A percentile compares a stretch with the other conserved stretches of the same genome.
phyloP scores from a whole-genome alignment of 2,329 filamentous ascomycete genomes.

The Diaporthe citri region DNA sequence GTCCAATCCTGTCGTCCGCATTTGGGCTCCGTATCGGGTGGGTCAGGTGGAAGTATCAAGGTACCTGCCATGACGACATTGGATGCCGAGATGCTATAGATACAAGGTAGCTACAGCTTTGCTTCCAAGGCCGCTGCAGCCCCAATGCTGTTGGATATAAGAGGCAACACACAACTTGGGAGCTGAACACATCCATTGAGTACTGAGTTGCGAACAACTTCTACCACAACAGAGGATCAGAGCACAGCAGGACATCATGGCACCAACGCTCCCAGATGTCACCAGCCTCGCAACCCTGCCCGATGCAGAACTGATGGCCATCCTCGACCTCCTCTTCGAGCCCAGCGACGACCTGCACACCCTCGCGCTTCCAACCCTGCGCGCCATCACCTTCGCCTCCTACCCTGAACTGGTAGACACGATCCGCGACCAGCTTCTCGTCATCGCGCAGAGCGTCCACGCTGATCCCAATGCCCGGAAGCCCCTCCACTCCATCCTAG shows the following conservation, averaged over 20 bases:
- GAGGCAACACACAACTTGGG: background rate
- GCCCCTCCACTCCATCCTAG: constrained; percentile 79
- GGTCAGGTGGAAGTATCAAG: background rate
- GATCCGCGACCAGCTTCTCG: constrained; percentile 72
- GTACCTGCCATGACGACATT: constrained; percentile 20
- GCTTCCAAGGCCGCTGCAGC: background rate
- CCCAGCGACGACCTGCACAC: constrained; percentile 81
- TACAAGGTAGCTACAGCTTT: background rate
- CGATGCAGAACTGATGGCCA: constrained; percentile 64
- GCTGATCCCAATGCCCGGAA: constrained; percentile 61
- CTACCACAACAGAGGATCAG: background rate
- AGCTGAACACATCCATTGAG: background rate
- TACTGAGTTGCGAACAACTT: background rate
- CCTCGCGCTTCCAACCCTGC: constrained; percentile 77
- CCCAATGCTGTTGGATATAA: background rate
- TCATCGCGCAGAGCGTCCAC: constrained; percentile 63
- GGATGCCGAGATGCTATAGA: background rate
- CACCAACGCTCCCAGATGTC: constrained; percentile 66
- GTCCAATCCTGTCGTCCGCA: background rate
- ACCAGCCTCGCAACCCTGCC: constrained; percentile 67
- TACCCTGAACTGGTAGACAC: constrained; percentile 79
- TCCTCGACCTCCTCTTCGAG: constrained; percentile 88
- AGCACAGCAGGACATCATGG: constrained; percentile 22
- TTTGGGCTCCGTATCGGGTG: background rate
- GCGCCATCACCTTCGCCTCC: constrained; percentile 66